Conservation (phyloP, 164 flowering plant species). For the Kalanchoe fedtschenkoi region DNA sequence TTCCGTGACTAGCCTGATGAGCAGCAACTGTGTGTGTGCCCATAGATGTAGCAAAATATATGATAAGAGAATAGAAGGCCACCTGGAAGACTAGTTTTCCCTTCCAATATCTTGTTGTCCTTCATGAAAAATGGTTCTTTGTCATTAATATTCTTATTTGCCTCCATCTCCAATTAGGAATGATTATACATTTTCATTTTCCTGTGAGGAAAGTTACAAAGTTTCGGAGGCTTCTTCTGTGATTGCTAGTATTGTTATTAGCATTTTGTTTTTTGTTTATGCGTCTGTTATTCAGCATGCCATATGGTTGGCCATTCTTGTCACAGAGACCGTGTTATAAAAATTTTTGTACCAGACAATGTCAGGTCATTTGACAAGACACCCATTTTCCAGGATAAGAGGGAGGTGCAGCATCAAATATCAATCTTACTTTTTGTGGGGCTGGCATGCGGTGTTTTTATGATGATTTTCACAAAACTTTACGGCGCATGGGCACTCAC, state of each 20-base stretch:
- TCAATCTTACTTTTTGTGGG: slow-evolving; percentile 81
- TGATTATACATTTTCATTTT: too few relatives aligned
- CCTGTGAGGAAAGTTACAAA: too few relatives aligned
- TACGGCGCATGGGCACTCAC: slow-evolving; percentile 57
- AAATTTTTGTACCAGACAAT: background rate
- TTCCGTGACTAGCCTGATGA: slow-evolving; percentile 52
- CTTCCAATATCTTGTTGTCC: background rate
- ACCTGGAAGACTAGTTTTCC: slow-evolving; percentile 30
- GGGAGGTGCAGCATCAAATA: slow-evolving; percentile 77
- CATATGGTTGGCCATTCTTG: background rate
- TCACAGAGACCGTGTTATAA: background rate
- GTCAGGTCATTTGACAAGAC: slow-evolving; percentile 15
- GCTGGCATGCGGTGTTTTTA: slow-evolving; percentile 54
- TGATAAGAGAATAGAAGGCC: slow-evolving; percentile 64
- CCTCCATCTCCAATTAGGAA: background rate
- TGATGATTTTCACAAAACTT: slow-evolving; percentile 68
- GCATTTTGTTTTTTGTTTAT: background rate
- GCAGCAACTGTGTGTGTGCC: slow-evolving; percentile 62
- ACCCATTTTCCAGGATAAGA: slow-evolving; percentile 45
- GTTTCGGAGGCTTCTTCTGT: too few relatives aligned
- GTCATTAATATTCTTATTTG: background rate
- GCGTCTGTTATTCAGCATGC: background rate
- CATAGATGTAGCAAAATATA: slow-evolving; percentile 80
- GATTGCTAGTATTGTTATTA: background rate
- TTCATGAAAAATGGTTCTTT: background rate